A percentile compares a stretch with the other conserved stretches of the same genome.
Evolutionary conservation across 805 yeast species (phyloP).

Genomic region (Candida vartiovaarae): DNA sequence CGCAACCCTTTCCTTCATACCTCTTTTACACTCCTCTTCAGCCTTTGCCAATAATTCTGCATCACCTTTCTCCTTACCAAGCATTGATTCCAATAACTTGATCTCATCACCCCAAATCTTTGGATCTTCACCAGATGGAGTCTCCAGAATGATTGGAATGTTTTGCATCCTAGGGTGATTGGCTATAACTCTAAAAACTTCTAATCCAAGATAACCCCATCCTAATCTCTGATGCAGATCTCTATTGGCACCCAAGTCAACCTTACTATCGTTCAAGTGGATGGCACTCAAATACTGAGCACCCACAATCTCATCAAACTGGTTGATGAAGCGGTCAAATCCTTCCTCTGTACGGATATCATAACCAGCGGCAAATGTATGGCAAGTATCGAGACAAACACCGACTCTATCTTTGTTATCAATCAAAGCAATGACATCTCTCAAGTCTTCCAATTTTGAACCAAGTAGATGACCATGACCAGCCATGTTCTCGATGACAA

Average conservation of each 20-base stretch:
- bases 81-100: conserved; percentile 75
- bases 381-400: conserved; percentile 95
- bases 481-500: conserved; percentile 95
- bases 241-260: conserved; percentile 82
- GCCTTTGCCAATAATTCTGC: conserved; percentile 44
- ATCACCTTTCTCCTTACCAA: conserved; percentile 48
- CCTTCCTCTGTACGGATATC: conserved; percentile 59
- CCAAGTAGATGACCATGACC: conserved; percentile 94
- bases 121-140: conserved; percentile 69
- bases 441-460: conserved; percentile 66
- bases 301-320: conserved; percentile 73
- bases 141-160: conserved; percentile 81
- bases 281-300: conserved; percentile 67
- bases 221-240: conserved; percentile 92
- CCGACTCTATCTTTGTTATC: conserved; percentile 84
- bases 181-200: conserved; percentile 71
- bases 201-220: conserved; percentile 81
- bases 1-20: conserved; percentile 63
- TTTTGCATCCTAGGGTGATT: conserved; percentile 53
- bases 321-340: conserved; percentile 63
- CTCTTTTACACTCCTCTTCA: conserved; percentile 45
- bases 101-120: conserved; percentile 73
- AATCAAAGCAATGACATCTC: conserved; percentile 67
- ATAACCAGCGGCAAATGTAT: conserved; percentile 93
- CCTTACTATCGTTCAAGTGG: conserved; percentile 92